phyloP scores from a whole-genome alignment of 257 asterid genomes.

The Jaltomata sinuosa region DNA sequence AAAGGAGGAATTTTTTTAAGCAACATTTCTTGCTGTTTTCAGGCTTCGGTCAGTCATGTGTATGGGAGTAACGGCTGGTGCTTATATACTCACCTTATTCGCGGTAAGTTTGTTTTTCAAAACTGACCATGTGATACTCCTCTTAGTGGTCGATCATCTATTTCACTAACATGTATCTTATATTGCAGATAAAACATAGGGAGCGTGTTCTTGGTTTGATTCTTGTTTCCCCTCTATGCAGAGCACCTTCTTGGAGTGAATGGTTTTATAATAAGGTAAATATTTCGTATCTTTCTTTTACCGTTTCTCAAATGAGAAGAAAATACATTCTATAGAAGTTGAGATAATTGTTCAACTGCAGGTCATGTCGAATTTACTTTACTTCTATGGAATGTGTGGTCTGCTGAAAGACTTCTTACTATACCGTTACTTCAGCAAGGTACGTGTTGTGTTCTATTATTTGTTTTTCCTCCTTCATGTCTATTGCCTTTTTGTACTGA shows the following conservation, averaged over 20 bases:
- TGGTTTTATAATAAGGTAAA: constrained; percentile 85
- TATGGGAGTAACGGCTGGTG: constrained; percentile 96
- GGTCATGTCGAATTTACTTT: constrained; percentile 84
- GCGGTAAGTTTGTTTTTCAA: constrained; percentile 44
- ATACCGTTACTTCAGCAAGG: constrained; percentile 83
- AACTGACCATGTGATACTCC: not conserved
- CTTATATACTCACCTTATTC: constrained; percentile 73
- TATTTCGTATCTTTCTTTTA: not conserved
- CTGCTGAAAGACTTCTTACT: constrained; percentile 75
- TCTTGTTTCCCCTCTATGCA: constrained; percentile 84
- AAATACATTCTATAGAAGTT: not conserved
- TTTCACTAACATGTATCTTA: not conserved
- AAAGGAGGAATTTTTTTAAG: not conserved
- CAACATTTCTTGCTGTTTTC: constrained; percentile 18
- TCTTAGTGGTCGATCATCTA: not conserved
- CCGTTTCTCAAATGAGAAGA: not conserved
- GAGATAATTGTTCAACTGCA: constrained; percentile 13
- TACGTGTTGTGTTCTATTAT: constrained; percentile 10
- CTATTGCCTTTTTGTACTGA: not conserved
- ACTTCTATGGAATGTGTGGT: constrained; percentile 80
- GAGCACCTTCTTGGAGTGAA: constrained; percentile 87
- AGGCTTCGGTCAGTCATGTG: constrained; percentile 93
- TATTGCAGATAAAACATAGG: constrained; percentile 59
- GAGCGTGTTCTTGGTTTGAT: constrained; percentile 89
- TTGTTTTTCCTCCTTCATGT: not conserved